Conservation (phyloP, 306 rosid genomes). For the Oemleria cerasiformis region DNA sequence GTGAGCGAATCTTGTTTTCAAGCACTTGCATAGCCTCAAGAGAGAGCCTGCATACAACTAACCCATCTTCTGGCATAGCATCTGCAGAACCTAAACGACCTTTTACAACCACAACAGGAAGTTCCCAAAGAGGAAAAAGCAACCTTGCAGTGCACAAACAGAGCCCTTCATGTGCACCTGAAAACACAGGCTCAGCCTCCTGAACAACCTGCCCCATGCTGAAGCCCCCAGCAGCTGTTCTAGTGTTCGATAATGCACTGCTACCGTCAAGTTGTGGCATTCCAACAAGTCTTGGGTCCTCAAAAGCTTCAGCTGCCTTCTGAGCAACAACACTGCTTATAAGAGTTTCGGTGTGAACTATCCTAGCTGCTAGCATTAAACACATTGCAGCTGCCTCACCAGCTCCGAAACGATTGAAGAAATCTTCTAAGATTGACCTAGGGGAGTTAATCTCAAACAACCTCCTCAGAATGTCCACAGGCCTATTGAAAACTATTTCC, state of each 20-base stretch:
- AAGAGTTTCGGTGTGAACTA: constrained; percentile 76
- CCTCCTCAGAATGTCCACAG: constrained; percentile 84
- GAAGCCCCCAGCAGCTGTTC: constrained; percentile 86
- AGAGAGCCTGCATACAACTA: constrained; percentile 80
- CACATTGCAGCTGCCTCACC: constrained; percentile 99
- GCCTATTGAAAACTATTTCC: constrained; percentile 94
- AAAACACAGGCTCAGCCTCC: constrained; percentile 97
- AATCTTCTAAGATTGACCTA: constrained; percentile 85
- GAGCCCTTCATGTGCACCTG: constrained; percentile 98
- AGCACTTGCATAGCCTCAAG: constrained; percentile 87
- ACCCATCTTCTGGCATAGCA: constrained; percentile 54
- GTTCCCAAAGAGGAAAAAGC: constrained; percentile 96
- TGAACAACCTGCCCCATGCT: constrained; percentile 99
- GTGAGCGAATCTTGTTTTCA: constrained; percentile 73
- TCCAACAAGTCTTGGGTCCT: constrained; percentile 95
- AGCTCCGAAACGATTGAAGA: constrained; percentile 92
- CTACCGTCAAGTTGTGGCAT: constrained; percentile 95
- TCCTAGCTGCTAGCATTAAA: constrained; percentile 85
- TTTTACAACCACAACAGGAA: constrained; percentile 76
- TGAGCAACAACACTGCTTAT: constrained; percentile 71
- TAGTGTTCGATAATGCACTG: constrained; percentile 71
- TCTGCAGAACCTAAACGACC: constrained; percentile 55
- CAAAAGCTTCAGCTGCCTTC: constrained; percentile 97
- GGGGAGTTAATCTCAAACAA: constrained; percentile 81
- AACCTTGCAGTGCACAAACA: constrained; percentile 88